phyloP scores from a whole-genome alignment of 495 filamentous ascomycete species.

The Jackrogersella minutella region DNA sequence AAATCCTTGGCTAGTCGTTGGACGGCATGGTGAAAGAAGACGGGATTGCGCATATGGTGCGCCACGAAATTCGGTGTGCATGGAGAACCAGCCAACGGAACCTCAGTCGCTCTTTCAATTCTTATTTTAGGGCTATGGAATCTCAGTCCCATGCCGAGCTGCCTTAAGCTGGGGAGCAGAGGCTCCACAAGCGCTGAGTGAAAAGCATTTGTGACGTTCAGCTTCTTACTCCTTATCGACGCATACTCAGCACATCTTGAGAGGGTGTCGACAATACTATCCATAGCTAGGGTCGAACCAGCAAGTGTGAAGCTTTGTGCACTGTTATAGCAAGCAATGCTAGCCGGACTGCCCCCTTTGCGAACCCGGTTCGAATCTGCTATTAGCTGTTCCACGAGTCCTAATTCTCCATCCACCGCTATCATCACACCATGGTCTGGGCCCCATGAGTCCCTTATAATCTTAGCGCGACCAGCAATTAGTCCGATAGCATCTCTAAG shows the following conservation, averaged over 20 bases:
- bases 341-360: constrained; percentile 16
- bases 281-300: constrained; percentile 47
- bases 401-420: constrained; percentile 50
- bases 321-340: constrained; percentile 60
- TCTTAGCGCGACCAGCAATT: constrained; percentile 47
- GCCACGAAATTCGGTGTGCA: constrained; percentile 42
- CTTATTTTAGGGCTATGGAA: constrained; percentile 34
- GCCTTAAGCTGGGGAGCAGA: constrained; percentile 44
- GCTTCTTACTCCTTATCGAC: constrained; percentile 44
- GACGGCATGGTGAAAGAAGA: constrained; percentile 60
- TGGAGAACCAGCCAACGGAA: constrained; percentile 20
- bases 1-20: constrained; percentile 51
- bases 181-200: constrained; percentile 58
- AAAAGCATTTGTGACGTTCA: constrained; percentile 60
- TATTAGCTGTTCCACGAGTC: constrained; percentile 34
- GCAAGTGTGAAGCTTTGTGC: constrained; percentile 56
- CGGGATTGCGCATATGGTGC: constrained; percentile 59
- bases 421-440: constrained; percentile 53
- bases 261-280: constrained; percentile 31
- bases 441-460: constrained; percentile 51
- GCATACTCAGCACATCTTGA: constrained; percentile 1
- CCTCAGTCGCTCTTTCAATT: constrained; percentile 36
- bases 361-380: constrained; percentile 16
- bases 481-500: constrained; percentile 50
- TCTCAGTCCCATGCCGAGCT: constrained; percentile 33